Percentiles rank a stretch among this genome's conserved stretches.
These are phyloP conservation scores for Phanerochaete sordida DNA, from an alignment of 768 basidiomycete genomes.

Conservation along the genomic window DNA sequence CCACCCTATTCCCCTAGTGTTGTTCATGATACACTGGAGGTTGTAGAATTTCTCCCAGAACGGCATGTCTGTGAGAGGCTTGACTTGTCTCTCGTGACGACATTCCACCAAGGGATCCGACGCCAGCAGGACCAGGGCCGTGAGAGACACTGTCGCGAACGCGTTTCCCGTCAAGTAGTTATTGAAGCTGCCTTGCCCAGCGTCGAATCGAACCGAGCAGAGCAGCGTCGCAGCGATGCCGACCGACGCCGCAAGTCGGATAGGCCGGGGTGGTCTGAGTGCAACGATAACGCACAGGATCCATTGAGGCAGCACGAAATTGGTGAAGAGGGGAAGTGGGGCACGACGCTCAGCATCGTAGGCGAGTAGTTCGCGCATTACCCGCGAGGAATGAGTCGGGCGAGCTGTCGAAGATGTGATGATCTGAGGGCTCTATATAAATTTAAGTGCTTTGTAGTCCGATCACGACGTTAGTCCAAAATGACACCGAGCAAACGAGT, in stretches of 20 bases:
- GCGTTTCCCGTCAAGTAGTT: not conserved
- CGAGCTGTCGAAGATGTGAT: too few relatives aligned
- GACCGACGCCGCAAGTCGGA: not conserved
- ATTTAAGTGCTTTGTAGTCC: too few relatives aligned
- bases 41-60: slow-evolving; percentile 5
- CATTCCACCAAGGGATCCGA: not conserved
- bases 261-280: not conserved
- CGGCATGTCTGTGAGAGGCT: not conserved
- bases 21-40: slow-evolving; percentile 7
- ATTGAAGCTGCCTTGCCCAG: not conserved
- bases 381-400: too few relatives aligned
- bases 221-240: not conserved
- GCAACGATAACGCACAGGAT: not conserved
- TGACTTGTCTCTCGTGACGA: not conserved
- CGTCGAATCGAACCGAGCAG: not conserved
- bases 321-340: not conserved
- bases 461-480: too few relatives aligned
- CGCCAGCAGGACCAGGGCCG: not conserved
- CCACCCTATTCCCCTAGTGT: slow-evolving; percentile 17
- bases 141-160: not conserved
- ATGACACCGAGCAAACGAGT: too few relatives aligned
- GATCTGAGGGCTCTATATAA: too few relatives aligned
- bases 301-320: not conserved
- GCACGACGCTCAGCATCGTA: not conserved
- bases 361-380: too few relatives aligned